Base-by-base conservation (phyloP, 2,329 filamentous ascomycete species). In the Curvularia verruculosa region DNA sequence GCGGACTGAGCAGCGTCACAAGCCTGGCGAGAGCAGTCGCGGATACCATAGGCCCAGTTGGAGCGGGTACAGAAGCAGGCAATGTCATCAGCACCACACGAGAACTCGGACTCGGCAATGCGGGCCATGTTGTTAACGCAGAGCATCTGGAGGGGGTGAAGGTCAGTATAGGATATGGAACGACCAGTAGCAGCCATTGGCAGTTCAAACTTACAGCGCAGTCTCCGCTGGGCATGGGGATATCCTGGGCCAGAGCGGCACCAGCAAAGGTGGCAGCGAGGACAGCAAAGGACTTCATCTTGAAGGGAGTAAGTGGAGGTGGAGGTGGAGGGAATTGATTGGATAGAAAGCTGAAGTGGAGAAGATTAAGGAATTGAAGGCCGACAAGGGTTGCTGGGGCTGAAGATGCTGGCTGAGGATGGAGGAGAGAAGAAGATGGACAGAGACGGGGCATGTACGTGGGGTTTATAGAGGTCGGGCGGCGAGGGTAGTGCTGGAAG, bases 111-210 rank as follows among this genome's bases (percentile, higher is more conserved):
- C 46, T 67, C 57, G 52, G 78, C 78, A 56, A 78, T 74, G 36
- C 24, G 58, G 57, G 80, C 62, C 80, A 82, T 82, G 77, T 80
- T 81, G 72, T 61, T 75, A 65, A 81, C 68, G 61, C 80, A 82
- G 29, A 70, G 67, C 71, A 73, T 71, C 75, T 78, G 58, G n/a
- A n/a, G n/a, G n/a, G n/a, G 3, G 46, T 34, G 12, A 7, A 13
- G 3, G 45, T 66, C 61, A 66, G 62, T 39, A 48, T 40, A n/a
- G n/a, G n/a, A n/a, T n/a, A n/a, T n/a, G n/a, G 59, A 43, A 24
- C 26, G 41, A 62, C 7, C 13, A 19, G 26, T 6, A n/a, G 23
- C n/a, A n/a, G 40, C 18, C 45, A 29, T n/a, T 29, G 23, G 45
- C n/a, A 19, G 45, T 12, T 12, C 19, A 28, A 9, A 73, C 76